Base-by-base conservation (phyloP, 1,139 yeast species). In the Zygosaccharomyces pseudobailii region DNA sequence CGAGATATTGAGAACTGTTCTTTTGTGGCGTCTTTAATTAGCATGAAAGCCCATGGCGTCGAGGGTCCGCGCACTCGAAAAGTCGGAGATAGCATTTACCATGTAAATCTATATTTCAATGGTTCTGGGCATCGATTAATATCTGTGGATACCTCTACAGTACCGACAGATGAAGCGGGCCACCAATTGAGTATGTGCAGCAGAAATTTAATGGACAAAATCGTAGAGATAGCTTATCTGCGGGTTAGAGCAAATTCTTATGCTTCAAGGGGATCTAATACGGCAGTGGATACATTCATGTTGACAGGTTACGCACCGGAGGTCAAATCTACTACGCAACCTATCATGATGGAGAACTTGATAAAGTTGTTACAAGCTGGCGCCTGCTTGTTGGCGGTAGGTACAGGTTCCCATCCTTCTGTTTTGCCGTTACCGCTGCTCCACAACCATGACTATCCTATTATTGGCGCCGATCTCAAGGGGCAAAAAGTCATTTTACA, bases 251-350 rank as follows among this genome's bases (percentile, higher is more conserved):
- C 85, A 0, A 62, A 70, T 19, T 84, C 87, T 3, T 85, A 85
- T 58, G 67, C 72, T n/a, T 79, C 80, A 46, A 62, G 63, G 5
- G 97, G 97, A 0, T 87, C 96, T 0, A 87, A 88, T 61, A 80
- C 87, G 62, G 86, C 88, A 1, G 71, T 76, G n/a, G 96, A 87
- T 57, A 77, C 87, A 0, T 86, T 69, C 56, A 67, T 79, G 42
- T 55, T 88, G 6, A 72, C 81, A 3, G 89, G 90, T 0, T 88
- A 87, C 84, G 62, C 84, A 3, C 96, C 96, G 0, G 89, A 86
- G 53, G 78, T 80, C 33, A 55, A 76, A 1, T 56, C 71, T 5
- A 57, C 64, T 23, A 42, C 59, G 50, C 33, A 46, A 48, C 30
- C 32, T 19, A 27, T 56, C 54, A 4, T 58, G 59, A 39, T 66